phyloP scores from a whole-genome alignment of 805 yeast genomes.

The Komagataella pastoris region DNA sequence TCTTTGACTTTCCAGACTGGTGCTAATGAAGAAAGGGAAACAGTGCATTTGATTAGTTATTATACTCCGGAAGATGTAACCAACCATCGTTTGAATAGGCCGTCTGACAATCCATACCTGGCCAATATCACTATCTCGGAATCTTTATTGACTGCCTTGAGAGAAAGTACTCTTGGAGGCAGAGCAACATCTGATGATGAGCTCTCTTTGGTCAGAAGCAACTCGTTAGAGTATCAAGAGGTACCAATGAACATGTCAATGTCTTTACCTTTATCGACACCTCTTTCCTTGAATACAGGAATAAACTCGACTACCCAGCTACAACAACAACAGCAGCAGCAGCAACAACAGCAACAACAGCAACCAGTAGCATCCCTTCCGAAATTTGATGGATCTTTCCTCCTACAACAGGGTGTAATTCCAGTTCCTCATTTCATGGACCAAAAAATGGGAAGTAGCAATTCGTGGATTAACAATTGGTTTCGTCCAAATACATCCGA shows the following conservation, averaged over 20 bases:
- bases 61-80: conserved; percentile 66
- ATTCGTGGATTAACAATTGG: not conserved
- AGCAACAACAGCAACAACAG: not conserved
- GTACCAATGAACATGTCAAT: not conserved
- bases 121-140: conserved; percentile 32
- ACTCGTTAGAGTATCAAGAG: not conserved
- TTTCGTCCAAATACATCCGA: not conserved
- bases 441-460: not conserved
- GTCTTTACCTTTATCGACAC: not conserved
- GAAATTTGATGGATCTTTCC: not conserved
- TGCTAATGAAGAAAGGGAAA: conserved; percentile 17
- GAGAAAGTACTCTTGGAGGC: conserved; percentile 47
- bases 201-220: conserved; percentile 25
- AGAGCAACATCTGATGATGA: conserved; percentile 34
- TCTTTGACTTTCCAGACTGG: conserved; percentile 34
- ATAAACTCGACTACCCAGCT: not conserved
- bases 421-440: not conserved
- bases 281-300: not conserved
- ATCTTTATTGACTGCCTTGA: conserved; percentile 40
- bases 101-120: conserved; percentile 37
- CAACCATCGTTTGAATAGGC: conserved; percentile 39
- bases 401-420: not conserved
- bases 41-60: conserved; percentile 68
- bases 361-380: not conserved
- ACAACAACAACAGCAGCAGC: not conserved